Evolutionary conservation across 805 yeast species (phyloP).

Genomic region (Cyberlindnera meyerae): DNA sequence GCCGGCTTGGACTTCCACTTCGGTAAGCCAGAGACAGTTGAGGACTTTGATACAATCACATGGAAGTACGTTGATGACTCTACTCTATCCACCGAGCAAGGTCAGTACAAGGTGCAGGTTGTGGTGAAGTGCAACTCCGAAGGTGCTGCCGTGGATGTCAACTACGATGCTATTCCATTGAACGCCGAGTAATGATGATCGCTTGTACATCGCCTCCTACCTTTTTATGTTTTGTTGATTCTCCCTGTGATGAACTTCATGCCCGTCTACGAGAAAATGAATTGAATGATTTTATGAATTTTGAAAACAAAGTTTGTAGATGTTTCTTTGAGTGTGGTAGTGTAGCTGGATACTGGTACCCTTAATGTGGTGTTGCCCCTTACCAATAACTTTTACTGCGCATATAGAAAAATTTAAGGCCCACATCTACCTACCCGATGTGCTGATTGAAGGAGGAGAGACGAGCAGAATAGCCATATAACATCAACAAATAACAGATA

Average conservation of each 20-base stretch:
- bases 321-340: too few relatives aligned
- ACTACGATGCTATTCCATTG: constrained; percentile 47
- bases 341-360: too few relatives aligned
- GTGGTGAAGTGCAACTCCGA: constrained; percentile 62
- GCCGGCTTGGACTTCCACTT: constrained; percentile 53
- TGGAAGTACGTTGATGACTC: constrained; percentile 67
- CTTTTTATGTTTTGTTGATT: too few relatives aligned
- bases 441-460: too few relatives aligned
- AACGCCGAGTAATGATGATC: not conserved
- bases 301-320: too few relatives aligned
- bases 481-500: too few relatives aligned
- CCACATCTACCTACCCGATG: too few relatives aligned
- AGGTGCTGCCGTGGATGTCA: constrained; percentile 62
- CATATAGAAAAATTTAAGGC: not conserved
- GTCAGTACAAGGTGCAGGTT: constrained; percentile 62
- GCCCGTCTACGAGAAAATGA: not conserved
- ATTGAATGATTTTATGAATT: not conserved
- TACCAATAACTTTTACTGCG: too few relatives aligned
- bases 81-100: constrained; percentile 30
- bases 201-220: too few relatives aligned
- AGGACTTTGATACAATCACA: constrained; percentile 42
- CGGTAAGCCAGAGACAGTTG: constrained; percentile 43
- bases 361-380: too few relatives aligned
- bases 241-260: too few relatives aligned
- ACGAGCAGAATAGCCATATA: too few relatives aligned